Percentiles rank a stretch among this genome's conserved stretches.
Conservation (phyloP, 225 moss, liverwort and hornwort species). For the Pseudisothecium myosuroides region DNA sequence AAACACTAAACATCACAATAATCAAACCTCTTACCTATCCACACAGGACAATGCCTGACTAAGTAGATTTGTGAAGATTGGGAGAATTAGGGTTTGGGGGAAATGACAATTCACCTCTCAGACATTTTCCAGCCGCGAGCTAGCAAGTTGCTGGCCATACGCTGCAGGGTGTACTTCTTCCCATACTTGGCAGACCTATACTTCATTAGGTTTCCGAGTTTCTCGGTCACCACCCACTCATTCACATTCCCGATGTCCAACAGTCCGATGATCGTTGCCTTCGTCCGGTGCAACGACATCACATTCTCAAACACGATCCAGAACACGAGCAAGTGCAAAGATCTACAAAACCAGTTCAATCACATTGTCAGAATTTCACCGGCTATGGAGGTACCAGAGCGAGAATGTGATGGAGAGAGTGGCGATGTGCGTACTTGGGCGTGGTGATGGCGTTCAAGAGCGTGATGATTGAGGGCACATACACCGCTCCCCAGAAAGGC, state of each 20-base stretch:
- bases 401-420: neutral
- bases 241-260: conserved; percentile 79
- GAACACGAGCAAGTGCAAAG: conserved; percentile 75
- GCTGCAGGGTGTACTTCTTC: conserved; percentile 41
- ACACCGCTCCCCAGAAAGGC: conserved; percentile 81
- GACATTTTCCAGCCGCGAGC: conserved; percentile 63
- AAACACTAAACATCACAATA: too few relatives aligned
- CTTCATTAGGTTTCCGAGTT: conserved; percentile 70
- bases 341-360: conserved; percentile 6
- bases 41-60: too few relatives aligned
- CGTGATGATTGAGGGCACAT: conserved; percentile 74
- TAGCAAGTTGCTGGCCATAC: conserved; percentile 53
- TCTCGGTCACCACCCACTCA: conserved; percentile 93
- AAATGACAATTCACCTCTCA: conserved; percentile 26
- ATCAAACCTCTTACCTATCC: neutral
- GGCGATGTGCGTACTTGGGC: conserved; percentile 31
- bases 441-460: conserved; percentile 78
- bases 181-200: conserved; percentile 51
- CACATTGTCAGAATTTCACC: neutral
- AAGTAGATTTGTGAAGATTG: neutral
- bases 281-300: conserved; percentile 80
- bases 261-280: conserved; percentile 72
- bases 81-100: neutral
- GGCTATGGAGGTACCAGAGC: neutral
- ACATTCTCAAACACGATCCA: conserved; percentile 93